Conservation (phyloP, 441 rosid genomes). For the Euphorbia corollata region DNA sequence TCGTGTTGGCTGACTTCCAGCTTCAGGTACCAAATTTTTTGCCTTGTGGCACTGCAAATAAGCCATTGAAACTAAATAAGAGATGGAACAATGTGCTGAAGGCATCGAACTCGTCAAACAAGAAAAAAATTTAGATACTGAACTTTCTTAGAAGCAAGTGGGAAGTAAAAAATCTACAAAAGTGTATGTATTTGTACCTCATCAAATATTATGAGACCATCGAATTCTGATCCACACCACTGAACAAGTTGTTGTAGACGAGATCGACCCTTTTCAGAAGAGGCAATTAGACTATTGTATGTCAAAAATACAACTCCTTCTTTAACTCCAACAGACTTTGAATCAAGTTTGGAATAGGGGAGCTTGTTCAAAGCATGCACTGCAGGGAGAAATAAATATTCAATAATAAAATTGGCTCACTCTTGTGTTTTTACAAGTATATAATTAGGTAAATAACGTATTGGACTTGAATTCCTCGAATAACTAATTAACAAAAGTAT, state of each 20-base stretch:
- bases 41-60: conserved; percentile 90
- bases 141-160: conserved; percentile 17
- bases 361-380: conserved; percentile 97
- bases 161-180: conserved; percentile 22
- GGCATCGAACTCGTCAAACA: conserved; percentile 16
- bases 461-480: background rate
- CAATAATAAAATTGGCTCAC: background rate
- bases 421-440: background rate
- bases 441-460: background rate
- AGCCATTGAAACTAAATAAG: conserved; percentile 31
- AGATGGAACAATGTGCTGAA: conserved; percentile 25
- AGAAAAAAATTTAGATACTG: background rate
- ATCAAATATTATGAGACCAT: conserved; percentile 87
- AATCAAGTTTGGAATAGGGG: conserved; percentile 95
- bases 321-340: conserved; percentile 78
- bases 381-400: conserved; percentile 31
- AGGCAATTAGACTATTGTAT: conserved; percentile 95
- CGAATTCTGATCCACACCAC: conserved; percentile 88
- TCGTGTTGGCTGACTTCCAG: conserved; percentile 98
- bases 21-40: conserved; percentile 95
- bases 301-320: conserved; percentile 94
- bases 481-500: background rate
- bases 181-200: conserved; percentile 43
- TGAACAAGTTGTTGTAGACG: conserved; percentile 97
- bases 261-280: conserved; percentile 98